These are phyloP conservation scores for Penicillium diatomitis DNA, from an alignment of 495 filamentous ascomycete genomes.

Conservation along the genomic window DNA sequence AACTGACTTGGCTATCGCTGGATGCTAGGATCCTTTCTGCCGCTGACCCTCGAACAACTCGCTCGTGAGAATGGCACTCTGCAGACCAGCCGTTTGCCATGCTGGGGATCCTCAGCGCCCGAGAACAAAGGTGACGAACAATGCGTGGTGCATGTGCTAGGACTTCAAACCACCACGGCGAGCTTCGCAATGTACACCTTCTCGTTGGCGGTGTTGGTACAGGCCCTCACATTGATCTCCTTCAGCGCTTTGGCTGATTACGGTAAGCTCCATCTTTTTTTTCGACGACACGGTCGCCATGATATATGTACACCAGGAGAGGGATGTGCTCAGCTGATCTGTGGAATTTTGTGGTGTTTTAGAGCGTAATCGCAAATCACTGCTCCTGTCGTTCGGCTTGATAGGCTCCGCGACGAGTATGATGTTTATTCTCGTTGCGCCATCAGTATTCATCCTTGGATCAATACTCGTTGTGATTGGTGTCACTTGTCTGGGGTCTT, in stretches of 20 bases:
- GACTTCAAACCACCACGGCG: conserved; percentile 38
- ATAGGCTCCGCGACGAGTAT: conserved; percentile 70
- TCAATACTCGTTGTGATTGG: conserved; percentile 71
- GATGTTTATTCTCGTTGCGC: conserved; percentile 69
- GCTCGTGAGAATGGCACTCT: conserved; percentile 75
- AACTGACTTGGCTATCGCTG: background rate
- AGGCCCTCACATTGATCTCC: conserved; percentile 44
- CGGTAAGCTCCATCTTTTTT: conserved; percentile 16
- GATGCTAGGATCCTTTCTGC: conserved; percentile 69
- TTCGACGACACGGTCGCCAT: conserved; percentile 8
- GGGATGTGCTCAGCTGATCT: background rate
- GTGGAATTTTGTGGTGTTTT: background rate
- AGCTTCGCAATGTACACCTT: conserved; percentile 50
- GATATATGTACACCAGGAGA: background rate
- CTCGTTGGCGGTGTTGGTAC: conserved; percentile 43
- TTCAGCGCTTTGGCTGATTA: conserved; percentile 46
- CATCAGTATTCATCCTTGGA: conserved; percentile 63
- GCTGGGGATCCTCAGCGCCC: conserved; percentile 25
- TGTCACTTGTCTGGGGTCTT: conserved; percentile 58
- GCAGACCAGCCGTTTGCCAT: conserved; percentile 38
- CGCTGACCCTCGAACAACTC: conserved; percentile 78
- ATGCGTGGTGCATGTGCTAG: conserved; percentile 38
- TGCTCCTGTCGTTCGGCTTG: conserved; percentile 71
- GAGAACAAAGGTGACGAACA: conserved; percentile 23
- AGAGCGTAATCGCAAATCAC: conserved; percentile 52